A percentile compares a stretch with the other conserved stretches of the same genome.
These are phyloP conservation scores for Syzygium jambos DNA, from an alignment of 345 rosid genomes.

Conservation along the genomic window DNA sequence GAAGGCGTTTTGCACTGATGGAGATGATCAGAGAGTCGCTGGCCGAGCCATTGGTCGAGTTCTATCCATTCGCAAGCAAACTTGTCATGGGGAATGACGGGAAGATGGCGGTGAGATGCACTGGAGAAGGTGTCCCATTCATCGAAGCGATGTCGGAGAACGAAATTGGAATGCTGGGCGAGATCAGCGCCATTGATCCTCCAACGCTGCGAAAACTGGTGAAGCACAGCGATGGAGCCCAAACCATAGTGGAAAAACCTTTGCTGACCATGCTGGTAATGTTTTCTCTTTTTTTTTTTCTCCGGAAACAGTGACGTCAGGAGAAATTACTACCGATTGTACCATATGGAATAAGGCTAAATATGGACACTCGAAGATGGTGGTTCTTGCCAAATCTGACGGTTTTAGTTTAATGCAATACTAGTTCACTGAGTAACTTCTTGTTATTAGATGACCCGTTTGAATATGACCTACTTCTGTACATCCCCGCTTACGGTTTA, in stretches of 20 bases:
- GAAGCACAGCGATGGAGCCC: neutral
- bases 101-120: neutral
- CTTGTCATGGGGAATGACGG: neutral
- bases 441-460: too few species aligned
- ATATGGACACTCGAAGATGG: too few species aligned
- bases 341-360: too few species aligned
- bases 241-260: neutral
- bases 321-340: neutral
- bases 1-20: rapidly evolving
- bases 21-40: neutral
- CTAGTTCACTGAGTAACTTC: too few species aligned
- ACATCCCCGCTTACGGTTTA: too few species aligned
- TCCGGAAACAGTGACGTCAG: neutral
- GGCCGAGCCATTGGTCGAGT: neutral
- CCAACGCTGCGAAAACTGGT: neutral
- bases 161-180: neutral
- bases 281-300: too few species aligned
- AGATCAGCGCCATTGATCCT: neutral
- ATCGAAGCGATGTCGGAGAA: neutral
- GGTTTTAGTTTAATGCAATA: too few species aligned
- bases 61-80: neutral
- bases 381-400: too few species aligned
- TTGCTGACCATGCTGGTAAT: neutral
- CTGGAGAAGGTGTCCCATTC: neutral
- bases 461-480: too few species aligned